Evolutionary conservation across 768 basidiomycete genomes (phyloP).

Genomic region (Chalciporus chontae): DNA sequence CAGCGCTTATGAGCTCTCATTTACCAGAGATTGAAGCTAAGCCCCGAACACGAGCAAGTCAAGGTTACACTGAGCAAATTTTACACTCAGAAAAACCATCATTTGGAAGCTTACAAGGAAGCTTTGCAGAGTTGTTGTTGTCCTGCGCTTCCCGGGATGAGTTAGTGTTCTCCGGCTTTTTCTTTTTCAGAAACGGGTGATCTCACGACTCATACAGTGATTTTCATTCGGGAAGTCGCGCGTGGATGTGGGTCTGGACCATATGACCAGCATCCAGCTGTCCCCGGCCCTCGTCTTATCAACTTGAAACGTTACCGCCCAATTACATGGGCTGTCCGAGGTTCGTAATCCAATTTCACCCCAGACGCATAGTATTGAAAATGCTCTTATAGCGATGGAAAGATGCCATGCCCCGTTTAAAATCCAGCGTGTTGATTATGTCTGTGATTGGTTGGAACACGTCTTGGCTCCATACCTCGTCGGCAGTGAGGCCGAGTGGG

Average conservation of each 20-base stretch:
- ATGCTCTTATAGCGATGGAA: slow-evolving; percentile 40
- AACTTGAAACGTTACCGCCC: slow-evolving; percentile 38
- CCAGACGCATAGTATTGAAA: background rate
- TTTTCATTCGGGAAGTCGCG: slow-evolving; percentile 31
- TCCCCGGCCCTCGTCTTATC: slow-evolving; percentile 30
- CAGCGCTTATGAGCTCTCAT: background rate
- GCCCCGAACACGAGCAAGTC: slow-evolving; percentile 20
- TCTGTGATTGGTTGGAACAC: slow-evolving; percentile 41
- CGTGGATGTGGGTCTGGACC: slow-evolving; percentile 32
- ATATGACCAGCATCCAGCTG: slow-evolving; percentile 23
- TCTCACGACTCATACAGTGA: slow-evolving; percentile 20
- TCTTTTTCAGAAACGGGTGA: background rate
- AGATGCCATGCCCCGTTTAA: slow-evolving; percentile 43
- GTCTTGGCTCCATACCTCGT: slow-evolving; percentile 23
- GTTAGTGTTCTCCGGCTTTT: slow-evolving; percentile 8
- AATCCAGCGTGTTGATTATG: slow-evolving; percentile 31
- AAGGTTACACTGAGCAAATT: slow-evolving; percentile 17
- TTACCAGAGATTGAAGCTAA: slow-evolving; percentile 25
- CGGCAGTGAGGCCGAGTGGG: slow-evolving; percentile 29
- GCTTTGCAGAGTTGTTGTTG: slow-evolving; percentile 27
- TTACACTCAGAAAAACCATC: slow-evolving; percentile 24
- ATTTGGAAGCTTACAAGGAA: slow-evolving; percentile 29
- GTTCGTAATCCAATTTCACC: slow-evolving; percentile 22
- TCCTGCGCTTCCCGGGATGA: slow-evolving; percentile 33
- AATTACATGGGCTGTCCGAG: slow-evolving; percentile 38